Evolutionary conservation across 2,329 filamentous ascomycete species (phyloP), one percentile per base, ranked within the genome.

Genomic region (Xylariaceae sp.): DNA sequence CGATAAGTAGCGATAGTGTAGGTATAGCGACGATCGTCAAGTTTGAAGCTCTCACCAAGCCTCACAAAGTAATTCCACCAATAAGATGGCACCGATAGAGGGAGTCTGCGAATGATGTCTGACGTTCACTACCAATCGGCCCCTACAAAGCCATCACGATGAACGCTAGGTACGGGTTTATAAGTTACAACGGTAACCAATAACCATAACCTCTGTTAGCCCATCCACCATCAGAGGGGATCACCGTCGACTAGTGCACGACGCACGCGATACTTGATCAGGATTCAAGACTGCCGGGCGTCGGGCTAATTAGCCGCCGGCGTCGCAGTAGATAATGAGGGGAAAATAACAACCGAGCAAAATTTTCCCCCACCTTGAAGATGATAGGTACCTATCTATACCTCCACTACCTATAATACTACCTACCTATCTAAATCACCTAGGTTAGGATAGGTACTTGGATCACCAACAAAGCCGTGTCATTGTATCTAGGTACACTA

Each of bases 61-160:
- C 30, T 45, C 59, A 64, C 63, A 67, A 65, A 67, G 66, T 70
- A 64, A 70, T 45, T 67, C 71, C 71, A 70, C 70, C 65, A 73
- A 66, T 71, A 55, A 68, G 54, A 60, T 49, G 58, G 32, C 54
- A 31, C 11, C 43, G 32, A 26, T n/a, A 43, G 31, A 11, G 19
- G 19, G 19, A 19, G 19, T 19, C 19, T 19, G 19, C 19, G 19
- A 19, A 19, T 19, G 19, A 19, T 19, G 19, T 19, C 19, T 1
- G 19, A 19, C 44, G 29, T 42, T 6, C 39, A 40, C 19, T 34
- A 27, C 27, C 8, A 27, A 49, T 51, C 40, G 9, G 46, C 29
- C 35, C 44, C 34, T 39, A 11, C 34, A 26, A 32, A 29, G 39
- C 26, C 27, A 40, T 40, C 41, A 50, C 41, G 35, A 51, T 32